Percentiles rank a stretch among this genome's conserved stretches.
phyloP scores from a whole-genome alignment of 495 filamentous ascomycete genomes.

The Platismatia glauca region DNA sequence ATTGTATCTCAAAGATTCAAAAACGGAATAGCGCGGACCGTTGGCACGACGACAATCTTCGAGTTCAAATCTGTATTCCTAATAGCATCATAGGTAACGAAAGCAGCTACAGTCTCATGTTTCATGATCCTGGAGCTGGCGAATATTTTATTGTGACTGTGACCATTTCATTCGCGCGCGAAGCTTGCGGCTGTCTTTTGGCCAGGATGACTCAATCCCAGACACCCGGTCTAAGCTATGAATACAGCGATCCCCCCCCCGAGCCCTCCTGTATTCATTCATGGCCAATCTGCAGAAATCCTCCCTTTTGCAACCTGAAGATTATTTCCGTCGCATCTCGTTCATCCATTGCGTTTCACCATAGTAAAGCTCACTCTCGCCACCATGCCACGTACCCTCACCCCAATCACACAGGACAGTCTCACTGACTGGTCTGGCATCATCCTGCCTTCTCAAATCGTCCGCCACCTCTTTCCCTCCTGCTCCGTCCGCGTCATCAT shows the following conservation, averaged over 20 bases:
- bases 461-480: slow-evolving; percentile 10
- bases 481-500: slow-evolving; percentile 15
- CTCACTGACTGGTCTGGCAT: slow-evolving; percentile 17
- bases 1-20: not conserved
- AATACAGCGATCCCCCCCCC: not conserved
- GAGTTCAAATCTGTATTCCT: no score
- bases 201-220: not conserved
- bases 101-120: no score
- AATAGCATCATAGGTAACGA: no score
- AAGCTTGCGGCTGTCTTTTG: not conserved
- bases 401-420: slow-evolving; percentile 4
- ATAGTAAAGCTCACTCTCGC: not conserved
- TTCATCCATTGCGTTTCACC: not conserved
- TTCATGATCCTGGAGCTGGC: no score
- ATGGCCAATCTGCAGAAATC: not conserved
- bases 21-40: not conserved
- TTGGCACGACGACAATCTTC: not conserved
- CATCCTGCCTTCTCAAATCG: slow-evolving; percentile 7
- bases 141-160: not conserved
- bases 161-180: slow-evolving; percentile 1
- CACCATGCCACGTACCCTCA: slow-evolving; percentile 16
- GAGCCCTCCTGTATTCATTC: not conserved
- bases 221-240: not conserved
- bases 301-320: not conserved
- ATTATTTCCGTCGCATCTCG: not conserved